Conservation (phyloP, 176 grass and related monocot species). For the Triticum turgidum region DNA sequence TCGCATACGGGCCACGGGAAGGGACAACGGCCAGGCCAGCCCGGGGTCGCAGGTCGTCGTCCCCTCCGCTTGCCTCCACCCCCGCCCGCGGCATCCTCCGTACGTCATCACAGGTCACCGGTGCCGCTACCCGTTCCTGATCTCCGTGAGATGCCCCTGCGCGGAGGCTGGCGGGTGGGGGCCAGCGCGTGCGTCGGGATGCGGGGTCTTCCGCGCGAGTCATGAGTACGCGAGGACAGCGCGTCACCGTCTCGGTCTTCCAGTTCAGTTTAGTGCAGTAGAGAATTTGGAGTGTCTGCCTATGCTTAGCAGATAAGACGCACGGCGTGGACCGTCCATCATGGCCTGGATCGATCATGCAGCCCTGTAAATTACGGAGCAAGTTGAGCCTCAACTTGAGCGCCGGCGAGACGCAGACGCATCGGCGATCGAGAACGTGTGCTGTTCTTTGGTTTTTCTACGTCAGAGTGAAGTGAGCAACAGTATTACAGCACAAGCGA, state of each 20-base stretch:
- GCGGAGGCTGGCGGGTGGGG: neutral
- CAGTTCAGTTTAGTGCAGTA: neutral
- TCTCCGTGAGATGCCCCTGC: constrained; percentile 25
- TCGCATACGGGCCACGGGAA: constrained; percentile 12
- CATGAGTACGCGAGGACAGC: neutral
- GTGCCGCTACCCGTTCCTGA: neutral
- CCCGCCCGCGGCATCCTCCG: constrained; percentile 3
- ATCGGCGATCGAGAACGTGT: neutral
- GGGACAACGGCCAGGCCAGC: neutral
- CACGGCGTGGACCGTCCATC: constrained; percentile 1
- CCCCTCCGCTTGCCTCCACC: constrained; percentile 23
- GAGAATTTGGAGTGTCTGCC: neutral
- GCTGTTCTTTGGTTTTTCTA: neutral
- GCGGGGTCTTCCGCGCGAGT: neutral
- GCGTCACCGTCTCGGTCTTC: neutral
- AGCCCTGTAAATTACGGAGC: neutral
- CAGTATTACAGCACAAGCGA: neutral
- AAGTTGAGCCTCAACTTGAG: constrained; percentile 19
- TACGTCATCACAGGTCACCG: constrained; percentile 17
- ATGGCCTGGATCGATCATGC: neutral
- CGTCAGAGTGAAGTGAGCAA: neutral
- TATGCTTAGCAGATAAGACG: neutral
- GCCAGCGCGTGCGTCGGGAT: neutral
- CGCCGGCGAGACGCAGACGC: constrained; percentile 37
- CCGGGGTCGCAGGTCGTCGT: neutral